Percentiles rank a stretch among this genome's conserved stretches.
phyloP scores from a whole-genome alignment of 805 yeast genomes.

The Cyberlindnera veronae region DNA sequence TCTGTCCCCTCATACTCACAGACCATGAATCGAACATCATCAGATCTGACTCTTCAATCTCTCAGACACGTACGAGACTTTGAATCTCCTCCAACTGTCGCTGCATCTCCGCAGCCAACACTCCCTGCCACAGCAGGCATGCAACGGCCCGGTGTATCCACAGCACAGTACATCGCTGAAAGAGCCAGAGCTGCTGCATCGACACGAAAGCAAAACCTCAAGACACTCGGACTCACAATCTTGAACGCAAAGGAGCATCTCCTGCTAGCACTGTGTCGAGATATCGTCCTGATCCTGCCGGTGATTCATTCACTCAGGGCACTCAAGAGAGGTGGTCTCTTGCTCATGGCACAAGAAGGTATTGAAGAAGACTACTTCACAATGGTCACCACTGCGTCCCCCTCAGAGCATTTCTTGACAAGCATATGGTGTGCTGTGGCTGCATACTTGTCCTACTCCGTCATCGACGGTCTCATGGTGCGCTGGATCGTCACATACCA shows the following conservation, averaged over 20 bases:
- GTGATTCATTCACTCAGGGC: constrained; percentile 49
- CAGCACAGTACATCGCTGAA: constrained; percentile 13
- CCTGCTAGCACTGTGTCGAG: constrained; percentile 73
- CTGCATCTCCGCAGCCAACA: not conserved
- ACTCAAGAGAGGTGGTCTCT: constrained; percentile 25
- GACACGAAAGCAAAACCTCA: constrained; percentile 31
- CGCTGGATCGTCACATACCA: constrained; percentile 93
- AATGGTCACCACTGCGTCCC: constrained; percentile 52
- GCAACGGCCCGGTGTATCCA: constrained; percentile 9
- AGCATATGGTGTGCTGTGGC: constrained; percentile 93
- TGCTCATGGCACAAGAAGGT: constrained; percentile 1
- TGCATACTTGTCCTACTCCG: constrained; percentile 77
- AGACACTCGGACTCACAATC: constrained; percentile 64
- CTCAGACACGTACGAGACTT: not conserved
- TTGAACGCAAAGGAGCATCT: constrained; percentile 75
- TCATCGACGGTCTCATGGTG: constrained; percentile 84
- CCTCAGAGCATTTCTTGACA: constrained; percentile 76
- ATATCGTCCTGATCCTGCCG: constrained; percentile 70
- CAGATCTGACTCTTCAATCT: not conserved
- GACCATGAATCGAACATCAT: constrained; percentile 1
- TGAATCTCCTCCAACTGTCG: not conserved
- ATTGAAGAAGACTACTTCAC: constrained; percentile 6
- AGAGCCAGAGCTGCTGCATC: constrained; percentile 11
- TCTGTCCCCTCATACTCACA: constrained; percentile 8
- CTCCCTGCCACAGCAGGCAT: not conserved